Percentiles rank a stretch among this genome's conserved stretches.
Conservation (phyloP, 2,329 filamentous ascomycete genomes). For the Pestalotiopsis sp. region DNA sequence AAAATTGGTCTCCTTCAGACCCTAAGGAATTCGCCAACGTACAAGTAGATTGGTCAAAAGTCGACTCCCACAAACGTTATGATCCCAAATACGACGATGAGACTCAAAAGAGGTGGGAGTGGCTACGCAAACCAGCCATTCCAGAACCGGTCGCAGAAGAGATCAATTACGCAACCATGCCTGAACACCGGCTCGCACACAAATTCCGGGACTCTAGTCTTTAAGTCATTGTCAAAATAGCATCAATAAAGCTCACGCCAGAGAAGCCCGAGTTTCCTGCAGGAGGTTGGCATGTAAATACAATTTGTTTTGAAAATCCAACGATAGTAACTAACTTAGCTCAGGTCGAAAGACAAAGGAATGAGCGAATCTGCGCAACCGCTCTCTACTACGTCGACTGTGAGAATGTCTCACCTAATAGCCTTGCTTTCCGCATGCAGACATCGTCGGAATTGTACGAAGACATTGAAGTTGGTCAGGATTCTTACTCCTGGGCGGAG, state of each 20-base stretch:
- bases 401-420: slow-evolving; percentile 52
- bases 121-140: not conserved
- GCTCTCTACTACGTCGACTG: slow-evolving; percentile 23
- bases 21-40: slow-evolving; percentile 30
- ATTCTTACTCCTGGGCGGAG: slow-evolving; percentile 13
- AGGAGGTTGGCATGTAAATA: slow-evolving; percentile 46
- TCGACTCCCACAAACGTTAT: not conserved
- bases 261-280: slow-evolving; percentile 49
- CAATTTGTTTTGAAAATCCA: not conserved
- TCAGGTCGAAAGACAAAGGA: slow-evolving; percentile 19
- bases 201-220: slow-evolving; percentile 38
- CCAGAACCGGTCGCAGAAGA: not conserved
- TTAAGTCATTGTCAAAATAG: slow-evolving; percentile 65
- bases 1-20: slow-evolving; percentile 18
- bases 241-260: slow-evolving; percentile 58
- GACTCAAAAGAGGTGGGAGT: slow-evolving; percentile 18
- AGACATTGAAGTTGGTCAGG: not conserved
- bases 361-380: slow-evolving; percentile 21
- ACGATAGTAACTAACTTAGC: not conserved
- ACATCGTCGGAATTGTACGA: slow-evolving; percentile 4
- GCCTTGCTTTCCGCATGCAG: slow-evolving; percentile 51
- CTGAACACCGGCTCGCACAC: slow-evolving; percentile 20
- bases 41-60: slow-evolving; percentile 10
- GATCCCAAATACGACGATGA: slow-evolving; percentile 15
- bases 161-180: slow-evolving; percentile 16